These are phyloP conservation scores for Tylopilus felleus DNA, from an alignment of 768 basidiomycete species.

Conservation along the genomic window DNA sequence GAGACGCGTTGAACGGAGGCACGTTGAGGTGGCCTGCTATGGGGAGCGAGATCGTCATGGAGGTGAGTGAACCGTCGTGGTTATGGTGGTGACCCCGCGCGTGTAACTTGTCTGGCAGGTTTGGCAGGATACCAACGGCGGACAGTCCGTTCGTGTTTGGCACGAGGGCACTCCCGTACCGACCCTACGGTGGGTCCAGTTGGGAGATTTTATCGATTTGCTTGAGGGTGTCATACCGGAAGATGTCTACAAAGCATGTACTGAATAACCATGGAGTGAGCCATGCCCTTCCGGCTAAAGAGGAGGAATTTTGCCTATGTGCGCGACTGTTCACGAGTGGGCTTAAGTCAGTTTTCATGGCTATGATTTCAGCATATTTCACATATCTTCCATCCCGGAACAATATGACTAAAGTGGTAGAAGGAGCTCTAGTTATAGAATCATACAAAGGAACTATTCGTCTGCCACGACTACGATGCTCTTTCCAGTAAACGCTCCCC, in stretches of 20 bases:
- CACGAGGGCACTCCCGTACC: constrained; percentile 42
- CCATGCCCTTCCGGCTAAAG: neutral
- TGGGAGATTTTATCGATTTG: constrained; percentile 35
- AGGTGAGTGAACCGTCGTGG: constrained; percentile 29
- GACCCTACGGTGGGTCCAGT: constrained; percentile 35
- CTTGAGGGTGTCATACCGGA: constrained; percentile 35
- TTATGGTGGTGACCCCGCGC: neutral
- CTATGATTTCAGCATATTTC: too few species aligned
- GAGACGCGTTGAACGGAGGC: constrained; percentile 20
- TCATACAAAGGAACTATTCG: neutral
- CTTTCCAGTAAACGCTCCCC: constrained; percentile 11
- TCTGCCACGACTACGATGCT: constrained; percentile 3
- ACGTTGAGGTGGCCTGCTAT: constrained; percentile 46
- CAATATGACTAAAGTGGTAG: too few species aligned
- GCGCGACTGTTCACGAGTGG: too few species aligned
- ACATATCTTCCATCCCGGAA: too few species aligned
- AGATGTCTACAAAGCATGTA: constrained; percentile 28
- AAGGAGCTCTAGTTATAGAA: too few species aligned
- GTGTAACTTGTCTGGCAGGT: constrained; percentile 30
- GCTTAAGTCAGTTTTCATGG: too few species aligned
- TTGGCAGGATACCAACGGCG: constrained; percentile 30
- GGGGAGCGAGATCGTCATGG: constrained; percentile 45
- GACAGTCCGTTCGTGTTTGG: constrained; percentile 40
- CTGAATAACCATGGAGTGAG: neutral
- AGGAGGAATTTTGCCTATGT: neutral